Percentiles rank a stretch among this genome's conserved stretches.
Conservation (phyloP, 768 basidiomycete genomes). For the Kwoniella dendrophila region DNA sequence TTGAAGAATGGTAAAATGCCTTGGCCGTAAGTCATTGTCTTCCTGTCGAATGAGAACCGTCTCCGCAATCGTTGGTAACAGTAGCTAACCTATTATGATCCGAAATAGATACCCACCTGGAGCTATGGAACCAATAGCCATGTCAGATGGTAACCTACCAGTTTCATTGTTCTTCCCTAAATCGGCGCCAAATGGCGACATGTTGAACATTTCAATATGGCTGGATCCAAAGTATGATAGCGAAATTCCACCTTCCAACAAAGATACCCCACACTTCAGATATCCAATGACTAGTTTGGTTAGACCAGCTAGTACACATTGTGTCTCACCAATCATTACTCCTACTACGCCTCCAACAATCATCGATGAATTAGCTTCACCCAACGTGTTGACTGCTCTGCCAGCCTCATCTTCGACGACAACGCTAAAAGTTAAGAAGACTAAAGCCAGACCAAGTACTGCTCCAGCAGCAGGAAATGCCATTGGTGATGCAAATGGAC, state of each 20-base stretch:
- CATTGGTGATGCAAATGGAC: too few relatives aligned
- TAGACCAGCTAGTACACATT: conserved; percentile 11
- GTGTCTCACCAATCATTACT: conserved; percentile 1
- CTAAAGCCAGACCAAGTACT: conserved; percentile 22
- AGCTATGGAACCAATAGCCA: conserved; percentile 36
- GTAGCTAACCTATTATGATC: not conserved
- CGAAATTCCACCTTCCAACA: not conserved
- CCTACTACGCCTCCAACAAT: not conserved
- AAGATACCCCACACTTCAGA: conserved; percentile 33
- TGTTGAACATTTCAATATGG: conserved; percentile 49
- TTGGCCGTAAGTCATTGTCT: conserved; percentile 53
- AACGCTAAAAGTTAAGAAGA: conserved; percentile 5
- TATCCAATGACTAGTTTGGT: conserved; percentile 41
- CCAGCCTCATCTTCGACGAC: too few relatives aligned
- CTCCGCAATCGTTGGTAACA: not conserved
- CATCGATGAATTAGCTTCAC: not conserved
- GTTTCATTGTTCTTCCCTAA: conserved; percentile 44
- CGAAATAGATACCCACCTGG: conserved; percentile 49
- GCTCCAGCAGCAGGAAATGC: conserved; percentile 39
- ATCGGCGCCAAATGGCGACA: conserved; percentile 32
- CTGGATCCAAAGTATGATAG: conserved; percentile 29
- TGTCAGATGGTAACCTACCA: conserved; percentile 30
- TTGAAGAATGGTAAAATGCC: conserved; percentile 52
- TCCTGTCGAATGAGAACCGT: not conserved
- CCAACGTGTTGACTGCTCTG: not conserved